Evolutionary conservation across 768 basidiomycete genomes (phyloP).

Genomic region (Rhodocollybia butyracea): DNA sequence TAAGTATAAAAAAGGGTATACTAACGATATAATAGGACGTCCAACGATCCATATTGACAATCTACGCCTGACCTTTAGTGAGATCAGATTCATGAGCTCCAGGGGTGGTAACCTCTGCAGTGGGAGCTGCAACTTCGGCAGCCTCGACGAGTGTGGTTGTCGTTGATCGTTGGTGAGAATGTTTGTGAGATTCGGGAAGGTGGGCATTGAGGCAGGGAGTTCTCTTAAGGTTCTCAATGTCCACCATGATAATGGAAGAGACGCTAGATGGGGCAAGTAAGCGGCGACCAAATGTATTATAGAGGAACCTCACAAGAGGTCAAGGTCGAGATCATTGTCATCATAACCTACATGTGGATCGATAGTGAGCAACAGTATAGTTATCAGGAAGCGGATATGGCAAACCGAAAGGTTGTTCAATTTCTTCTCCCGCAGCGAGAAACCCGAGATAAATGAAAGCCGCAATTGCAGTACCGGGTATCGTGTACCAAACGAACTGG

Average conservation of each 20-base stretch:
- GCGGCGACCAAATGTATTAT: no score
- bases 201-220: slow-evolving; percentile 29
- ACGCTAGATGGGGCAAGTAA: no score
- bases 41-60: no score
- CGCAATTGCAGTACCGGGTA: slow-evolving; percentile 63
- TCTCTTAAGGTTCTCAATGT: slow-evolving; percentile 32
- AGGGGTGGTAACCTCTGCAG: not conserved
- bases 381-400: not conserved
- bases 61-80: no score
- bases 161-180: slow-evolving; percentile 2
- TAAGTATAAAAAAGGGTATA: no score
- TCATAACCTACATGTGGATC: slow-evolving; percentile 1
- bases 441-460: slow-evolving; percentile 77
- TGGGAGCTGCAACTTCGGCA: not conserved
- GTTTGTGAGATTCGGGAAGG: slow-evolving; percentile 5
- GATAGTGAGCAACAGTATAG: not conserved
- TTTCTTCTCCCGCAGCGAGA: slow-evolving; percentile 68
- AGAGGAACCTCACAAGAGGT: slow-evolving; percentile 42
- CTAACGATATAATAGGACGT: no score
- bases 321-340: slow-evolving; percentile 42
- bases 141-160: slow-evolving; percentile 6
- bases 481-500: slow-evolving; percentile 60
- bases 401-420: slow-evolving; percentile 66
- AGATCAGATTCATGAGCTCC: no score
- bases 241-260: no score